phyloP scores from a whole-genome alignment of 75 land plant genomes.

The Larix kaempferi region DNA sequence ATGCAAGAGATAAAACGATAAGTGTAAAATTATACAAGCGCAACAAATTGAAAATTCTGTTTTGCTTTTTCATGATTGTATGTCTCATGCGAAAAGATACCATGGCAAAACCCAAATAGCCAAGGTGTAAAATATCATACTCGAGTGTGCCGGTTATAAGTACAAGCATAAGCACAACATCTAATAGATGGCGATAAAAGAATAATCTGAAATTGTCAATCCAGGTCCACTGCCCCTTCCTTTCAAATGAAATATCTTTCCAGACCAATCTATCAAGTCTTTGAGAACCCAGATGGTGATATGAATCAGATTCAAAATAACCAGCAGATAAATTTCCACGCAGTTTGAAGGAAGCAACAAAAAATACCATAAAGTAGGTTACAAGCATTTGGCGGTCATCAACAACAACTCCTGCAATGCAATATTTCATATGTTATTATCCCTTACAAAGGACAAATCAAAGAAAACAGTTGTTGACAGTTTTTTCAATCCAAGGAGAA shows the following conservation, averaged over 20 bases:
- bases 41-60: conserved; percentile 76
- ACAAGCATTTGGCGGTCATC: conserved; percentile 91
- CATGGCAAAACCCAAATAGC: conserved; percentile 94
- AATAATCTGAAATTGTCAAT: conserved; percentile 82
- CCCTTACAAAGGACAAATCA: background rate
- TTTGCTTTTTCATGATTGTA: conserved; percentile 73
- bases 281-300: conserved; percentile 57
- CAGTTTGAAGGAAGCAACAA: conserved; percentile 78
- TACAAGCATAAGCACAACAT: conserved; percentile 87
- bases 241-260: conserved; percentile 94
- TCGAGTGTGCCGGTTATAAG: conserved; percentile 97
- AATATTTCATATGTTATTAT: background rate
- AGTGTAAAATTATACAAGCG: conserved; percentile 81
- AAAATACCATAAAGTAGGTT: conserved; percentile 84
- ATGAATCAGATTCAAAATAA: conserved; percentile 49
- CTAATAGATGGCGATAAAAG: conserved; percentile 83
- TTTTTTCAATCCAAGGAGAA: background rate
- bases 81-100: conserved; percentile 87
- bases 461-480: background rate
- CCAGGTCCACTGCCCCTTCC: conserved; percentile 92
- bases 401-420: conserved; percentile 64
- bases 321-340: conserved; percentile 57
- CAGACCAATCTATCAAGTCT: conserved; percentile 65
- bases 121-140: conserved; percentile 95
- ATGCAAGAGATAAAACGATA: conserved; percentile 86